phyloP scores from a whole-genome alignment of 2,329 filamentous ascomycete species.

The Didymella pomorum region DNA sequence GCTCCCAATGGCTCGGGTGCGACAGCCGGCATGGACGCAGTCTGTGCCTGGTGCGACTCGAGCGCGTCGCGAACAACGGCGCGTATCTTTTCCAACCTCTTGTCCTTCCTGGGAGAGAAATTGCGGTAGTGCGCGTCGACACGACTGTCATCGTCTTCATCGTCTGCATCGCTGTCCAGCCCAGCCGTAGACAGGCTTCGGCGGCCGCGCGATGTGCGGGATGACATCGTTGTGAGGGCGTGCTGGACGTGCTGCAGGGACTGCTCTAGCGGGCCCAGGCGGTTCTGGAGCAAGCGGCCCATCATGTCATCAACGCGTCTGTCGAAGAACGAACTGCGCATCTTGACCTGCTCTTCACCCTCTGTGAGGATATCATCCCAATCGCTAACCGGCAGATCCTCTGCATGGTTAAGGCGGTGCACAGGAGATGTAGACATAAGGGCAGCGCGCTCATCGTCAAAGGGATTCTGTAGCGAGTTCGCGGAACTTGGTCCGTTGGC shows the following conservation, averaged over 20 bases:
- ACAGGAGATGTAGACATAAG: constrained; percentile 64
- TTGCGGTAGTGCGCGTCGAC: constrained; percentile 67
- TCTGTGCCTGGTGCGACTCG: constrained; percentile 53
- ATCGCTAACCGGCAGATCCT: constrained; percentile 78
- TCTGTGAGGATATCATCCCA: constrained; percentile 92
- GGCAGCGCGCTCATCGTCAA: constrained; percentile 69
- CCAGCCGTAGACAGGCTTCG: constrained; percentile 73
- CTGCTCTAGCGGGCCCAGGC: constrained; percentile 81
- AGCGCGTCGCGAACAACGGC: constrained; percentile 69
- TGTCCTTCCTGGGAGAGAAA: constrained; percentile 79
- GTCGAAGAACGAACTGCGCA: constrained; percentile 87
- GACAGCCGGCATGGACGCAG: constrained; percentile 37
- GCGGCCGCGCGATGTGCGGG: constrained; percentile 60
- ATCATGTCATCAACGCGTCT: constrained; percentile 88
- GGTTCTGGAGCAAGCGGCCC: constrained; percentile 75
- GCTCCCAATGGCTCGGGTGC: constrained; percentile 52
- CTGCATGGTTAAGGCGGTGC: constrained; percentile 68
- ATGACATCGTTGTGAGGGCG: constrained; percentile 67
- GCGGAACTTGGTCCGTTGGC: constrained; percentile 45
- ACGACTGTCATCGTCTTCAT: constrained; percentile 79
- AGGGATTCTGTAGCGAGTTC: constrained; percentile 59
- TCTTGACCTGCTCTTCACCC: constrained; percentile 77
- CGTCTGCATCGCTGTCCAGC: constrained; percentile 89
- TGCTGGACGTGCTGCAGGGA: constrained; percentile 79
- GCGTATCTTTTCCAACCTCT: constrained; percentile 80